Base-by-base conservation (phyloP, 2,329 filamentous ascomycete species). In the Fusarium sp. region DNA sequence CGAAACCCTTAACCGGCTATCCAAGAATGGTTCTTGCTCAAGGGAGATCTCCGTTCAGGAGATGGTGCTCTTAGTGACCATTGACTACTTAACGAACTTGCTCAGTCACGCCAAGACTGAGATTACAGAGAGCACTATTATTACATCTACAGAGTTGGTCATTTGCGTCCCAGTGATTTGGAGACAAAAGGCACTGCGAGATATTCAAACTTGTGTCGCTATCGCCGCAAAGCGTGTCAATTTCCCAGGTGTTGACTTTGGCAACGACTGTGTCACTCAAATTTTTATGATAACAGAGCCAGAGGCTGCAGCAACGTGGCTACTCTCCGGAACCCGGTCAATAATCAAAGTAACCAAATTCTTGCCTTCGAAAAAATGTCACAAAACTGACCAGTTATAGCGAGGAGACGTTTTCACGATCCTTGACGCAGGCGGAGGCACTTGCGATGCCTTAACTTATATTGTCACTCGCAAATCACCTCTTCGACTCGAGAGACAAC, bases 281-380 rank as follows among this genome's bases (percentile, higher is more conserved):
- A 14, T 42, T 9, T 15, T 70, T 4, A 41, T 69, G 5, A 35
- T 70, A 13, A 30, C 68, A 12, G 68, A 70, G 32, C 66, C 68
- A 5, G 68, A 70, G 4, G 48, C 68, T 6, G 66, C 54, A 0
- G 65, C 68, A 1, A 55, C 66, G 0, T 48, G 47, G 28, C 28
- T 70, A 22, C 38, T 70, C 1, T 13, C 28, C 3, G 15, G 11
- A 12, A 12, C 11, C 10, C 6, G 10, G 1, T 28, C 8, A 13
- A 13, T 8, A 1, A 57, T 67, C 15, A 41, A 17, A 7, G 64
- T 38, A 32, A 0, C 5, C 32, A 32, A 32, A 32, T 32, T 32
- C 32, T 32, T 32, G 32, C 32, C 32, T 32, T 32, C 7, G 32
- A 32, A 32, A 32, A 2, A 32, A 32, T 32, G 32, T 32, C 32